These are phyloP conservation scores for Ogataea populi-albae DNA, from an alignment of 805 yeast genomes.

Conservation along the genomic window DNA sequence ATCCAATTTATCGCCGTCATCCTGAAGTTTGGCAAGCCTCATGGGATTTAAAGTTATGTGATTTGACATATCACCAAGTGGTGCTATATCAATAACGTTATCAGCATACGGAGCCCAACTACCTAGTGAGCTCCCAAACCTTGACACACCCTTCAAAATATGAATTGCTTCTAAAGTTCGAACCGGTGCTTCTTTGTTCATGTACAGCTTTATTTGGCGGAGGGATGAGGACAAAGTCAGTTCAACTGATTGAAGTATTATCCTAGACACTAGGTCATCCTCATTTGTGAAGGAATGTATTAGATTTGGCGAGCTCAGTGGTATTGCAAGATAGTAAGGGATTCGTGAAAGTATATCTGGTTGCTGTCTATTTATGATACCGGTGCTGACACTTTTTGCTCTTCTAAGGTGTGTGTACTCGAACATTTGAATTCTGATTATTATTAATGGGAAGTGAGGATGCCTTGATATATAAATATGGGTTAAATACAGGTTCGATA, in stretches of 20 bases:
- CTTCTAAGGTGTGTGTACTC: slow-evolving; percentile 38
- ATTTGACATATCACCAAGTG: slow-evolving; percentile 44
- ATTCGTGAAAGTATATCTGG: slow-evolving; percentile 51
- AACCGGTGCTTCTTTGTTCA: slow-evolving; percentile 35
- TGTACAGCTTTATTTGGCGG: slow-evolving; percentile 40
- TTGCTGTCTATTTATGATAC: slow-evolving; percentile 10
- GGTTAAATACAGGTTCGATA: slow-evolving; percentile 53
- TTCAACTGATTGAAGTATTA: slow-evolving; percentile 61
- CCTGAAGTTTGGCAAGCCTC: slow-evolving; percentile 18
- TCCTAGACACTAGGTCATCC: slow-evolving; percentile 44
- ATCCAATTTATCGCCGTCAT: slow-evolving; percentile 14
- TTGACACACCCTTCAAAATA: slow-evolving; percentile 57
- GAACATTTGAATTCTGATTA: slow-evolving; percentile 67
- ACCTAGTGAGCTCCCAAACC: slow-evolving; percentile 62
- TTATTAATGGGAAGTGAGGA: slow-evolving; percentile 56
- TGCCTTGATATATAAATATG: slow-evolving; percentile 67
- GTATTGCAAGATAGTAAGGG: slow-evolving; percentile 66
- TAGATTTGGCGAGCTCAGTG: slow-evolving; percentile 62
- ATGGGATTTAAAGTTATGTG: slow-evolving; percentile 40
- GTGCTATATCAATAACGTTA: slow-evolving; percentile 60
- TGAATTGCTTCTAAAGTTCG: slow-evolving; percentile 54
- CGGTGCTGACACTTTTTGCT: slow-evolving; percentile 4
- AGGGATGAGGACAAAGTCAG: slow-evolving; percentile 46
- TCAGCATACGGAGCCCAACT: slow-evolving; percentile 75
- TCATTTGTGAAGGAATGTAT: slow-evolving; percentile 48